Conservation (phyloP, 139 green algal species). For the Parachlorella kessleri region DNA sequence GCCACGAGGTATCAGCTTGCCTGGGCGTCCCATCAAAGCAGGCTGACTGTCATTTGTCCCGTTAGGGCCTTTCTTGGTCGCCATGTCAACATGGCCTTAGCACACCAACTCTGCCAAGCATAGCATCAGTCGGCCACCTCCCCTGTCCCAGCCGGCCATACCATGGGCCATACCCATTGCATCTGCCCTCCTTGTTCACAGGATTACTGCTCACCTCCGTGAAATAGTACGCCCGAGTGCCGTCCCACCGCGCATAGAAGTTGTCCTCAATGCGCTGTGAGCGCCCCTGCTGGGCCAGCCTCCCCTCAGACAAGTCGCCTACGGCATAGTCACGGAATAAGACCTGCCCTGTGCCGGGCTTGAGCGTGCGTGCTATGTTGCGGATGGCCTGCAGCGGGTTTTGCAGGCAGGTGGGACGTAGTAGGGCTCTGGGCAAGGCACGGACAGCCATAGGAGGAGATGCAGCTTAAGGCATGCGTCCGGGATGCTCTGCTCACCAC, state of each 20-base stretch:
- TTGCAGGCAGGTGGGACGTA: too few relatives aligned
- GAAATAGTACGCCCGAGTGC: constrained; percentile 88
- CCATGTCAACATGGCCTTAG: too few relatives aligned
- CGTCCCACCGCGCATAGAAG: constrained; percentile 83
- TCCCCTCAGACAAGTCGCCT: constrained; percentile 66
- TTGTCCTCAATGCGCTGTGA: constrained; percentile 46
- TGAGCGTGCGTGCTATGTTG: constrained; percentile 61
- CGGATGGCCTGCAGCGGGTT: constrained; percentile 51
- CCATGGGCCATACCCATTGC: too few relatives aligned
- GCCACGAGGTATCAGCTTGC: background rate
- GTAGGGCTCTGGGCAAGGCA: too few relatives aligned
- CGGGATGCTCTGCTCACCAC: too few relatives aligned
- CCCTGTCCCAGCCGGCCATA: background rate
- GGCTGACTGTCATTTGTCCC: background rate
- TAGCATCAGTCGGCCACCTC: background rate
- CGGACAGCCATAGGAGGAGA: too few relatives aligned
- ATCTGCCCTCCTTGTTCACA: too few relatives aligned
- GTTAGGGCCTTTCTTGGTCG: too few relatives aligned
- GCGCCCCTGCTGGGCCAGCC: constrained; percentile 30
- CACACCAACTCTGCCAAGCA: too few relatives aligned
- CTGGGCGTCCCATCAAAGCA: background rate
- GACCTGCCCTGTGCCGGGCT: constrained; percentile 60
- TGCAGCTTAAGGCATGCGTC: too few relatives aligned
- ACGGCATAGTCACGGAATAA: constrained; percentile 79
- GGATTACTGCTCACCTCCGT: constrained; percentile 48